phyloP scores from a whole-genome alignment of 2,329 filamentous ascomycete species.

The Trichoderma guizhouense region DNA sequence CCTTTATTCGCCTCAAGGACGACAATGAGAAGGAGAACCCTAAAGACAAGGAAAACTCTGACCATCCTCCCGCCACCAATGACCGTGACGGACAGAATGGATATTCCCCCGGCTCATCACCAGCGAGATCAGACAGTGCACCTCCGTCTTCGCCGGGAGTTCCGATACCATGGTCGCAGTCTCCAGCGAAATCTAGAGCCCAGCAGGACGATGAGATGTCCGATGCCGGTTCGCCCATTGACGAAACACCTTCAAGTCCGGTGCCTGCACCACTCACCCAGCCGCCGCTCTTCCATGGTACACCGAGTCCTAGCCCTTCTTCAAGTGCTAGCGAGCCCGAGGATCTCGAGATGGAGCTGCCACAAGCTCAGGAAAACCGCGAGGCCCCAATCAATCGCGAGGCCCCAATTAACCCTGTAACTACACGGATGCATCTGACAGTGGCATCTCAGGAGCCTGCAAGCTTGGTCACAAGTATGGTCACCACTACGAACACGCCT shows the following conservation, averaged over 20 bases:
- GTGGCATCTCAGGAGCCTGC: background rate
- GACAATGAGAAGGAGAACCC: constrained; percentile 5
- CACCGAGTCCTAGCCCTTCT: constrained; percentile 19
- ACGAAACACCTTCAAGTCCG: background rate
- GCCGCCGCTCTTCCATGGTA: constrained; percentile 11
- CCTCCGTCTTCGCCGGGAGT: constrained; percentile 11
- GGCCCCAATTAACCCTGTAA: constrained; percentile 26
- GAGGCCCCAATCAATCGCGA: constrained; percentile 27
- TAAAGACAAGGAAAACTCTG: background rate
- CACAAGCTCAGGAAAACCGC: constrained; percentile 26
- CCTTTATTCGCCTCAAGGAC: constrained; percentile 20
- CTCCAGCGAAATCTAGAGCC: constrained; percentile 18
- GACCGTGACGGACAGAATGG: background rate
- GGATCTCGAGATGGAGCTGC: constrained; percentile 37
- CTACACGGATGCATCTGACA: constrained; percentile 9
- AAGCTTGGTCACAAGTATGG: background rate
- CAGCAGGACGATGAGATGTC: background rate
- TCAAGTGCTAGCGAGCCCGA: constrained; percentile 31
- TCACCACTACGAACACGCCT: constrained; percentile 26
- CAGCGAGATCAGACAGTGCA: background rate
- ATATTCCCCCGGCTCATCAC: background rate
- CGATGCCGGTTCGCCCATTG: background rate
- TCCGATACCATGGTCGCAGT: constrained; percentile 13
- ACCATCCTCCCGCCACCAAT: background rate
- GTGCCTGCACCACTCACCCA: background rate